Base-by-base conservation (phyloP, 1,284 basidiomycete genomes). In the Cutaneotrichosporon sp. region DNA sequence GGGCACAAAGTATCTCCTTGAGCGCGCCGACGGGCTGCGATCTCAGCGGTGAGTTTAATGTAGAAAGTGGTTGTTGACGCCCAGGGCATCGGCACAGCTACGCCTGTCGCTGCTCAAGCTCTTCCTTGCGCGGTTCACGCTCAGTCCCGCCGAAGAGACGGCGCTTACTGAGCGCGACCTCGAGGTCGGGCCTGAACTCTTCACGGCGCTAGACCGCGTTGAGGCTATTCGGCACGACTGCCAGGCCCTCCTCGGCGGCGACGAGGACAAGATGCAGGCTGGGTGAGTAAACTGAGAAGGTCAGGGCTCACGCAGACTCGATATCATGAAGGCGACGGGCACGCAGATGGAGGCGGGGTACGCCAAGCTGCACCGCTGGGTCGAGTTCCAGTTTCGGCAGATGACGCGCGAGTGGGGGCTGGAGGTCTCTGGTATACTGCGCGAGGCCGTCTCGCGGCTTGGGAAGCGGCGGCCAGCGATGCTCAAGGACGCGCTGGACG, bases 331-430 rank as follows among this genome's bases (percentile, higher is more conserved):
- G 0, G 77, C 83, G 10, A 94, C 89, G 0, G 84, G 86, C 0
- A 78, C 83, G 10, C 82, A 90, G 58, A 83, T 97, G 44, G 91
- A 97, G 66, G 84, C 86, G 55, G 92, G 85, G 1, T 93, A 90
- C 71, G 84, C 88, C 54, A 97, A 96, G 76, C 81, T 96, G 18
- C 81, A 87, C 55, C 84, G 89, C 46, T 96, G 88, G 84, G 83
- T 85, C 72, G 82, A 84, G 4, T 86, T 87, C 68, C 88, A 93
- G 72, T 91, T 96, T 69, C 81, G 90, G 12, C 81, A 86, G 64
- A 84, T 88, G 66, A 86, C 85, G 4, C 80, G 83, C 14, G 90
- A 91, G 41, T 78, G 81, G 2, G 83, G 86, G 46, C 74, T 93
- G 1, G 93, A 97, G 67, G 90, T 94, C 0, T 80, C 79, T 30